phyloP scores from a whole-genome alignment of 257 asterid species.

The Nicotiana obtusifolia region DNA sequence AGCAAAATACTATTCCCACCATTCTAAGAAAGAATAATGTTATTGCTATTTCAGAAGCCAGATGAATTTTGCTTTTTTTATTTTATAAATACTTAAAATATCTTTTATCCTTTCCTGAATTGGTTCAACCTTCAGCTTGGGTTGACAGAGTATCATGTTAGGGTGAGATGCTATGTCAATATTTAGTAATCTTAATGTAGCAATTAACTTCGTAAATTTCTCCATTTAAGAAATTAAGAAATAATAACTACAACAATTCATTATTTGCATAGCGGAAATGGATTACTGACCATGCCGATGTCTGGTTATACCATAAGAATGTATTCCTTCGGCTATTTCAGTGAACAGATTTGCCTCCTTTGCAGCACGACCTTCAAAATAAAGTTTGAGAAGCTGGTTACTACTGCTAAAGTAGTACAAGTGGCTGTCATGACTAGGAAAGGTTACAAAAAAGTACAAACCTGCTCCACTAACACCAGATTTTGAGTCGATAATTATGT shows the following conservation, averaged over 20 bases:
- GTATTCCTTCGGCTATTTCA: constrained; percentile 96
- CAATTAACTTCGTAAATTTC: background rate
- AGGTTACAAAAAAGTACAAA: constrained; percentile 20
- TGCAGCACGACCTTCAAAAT: constrained; percentile 76
- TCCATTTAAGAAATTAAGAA: background rate
- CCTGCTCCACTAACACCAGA: constrained; percentile 99
- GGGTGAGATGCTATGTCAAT: background rate
- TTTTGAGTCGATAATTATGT: constrained; percentile 86
- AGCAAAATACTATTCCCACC: background rate
- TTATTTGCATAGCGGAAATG: background rate
- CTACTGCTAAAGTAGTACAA: constrained; percentile 3
- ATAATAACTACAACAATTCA: background rate
- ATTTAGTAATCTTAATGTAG: background rate
- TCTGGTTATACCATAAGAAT: constrained; percentile 76
- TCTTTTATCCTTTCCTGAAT: background rate
- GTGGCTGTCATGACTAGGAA: background rate
- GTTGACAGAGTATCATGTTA: background rate
- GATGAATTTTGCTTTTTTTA: background rate
- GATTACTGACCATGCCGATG: constrained; percentile 86
- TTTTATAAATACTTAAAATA: background rate
- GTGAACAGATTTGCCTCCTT: constrained; percentile 91
- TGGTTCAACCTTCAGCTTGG: background rate
- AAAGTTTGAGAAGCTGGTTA: constrained; percentile 13
- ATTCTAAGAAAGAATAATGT: background rate
- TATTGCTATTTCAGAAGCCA: background rate